phyloP scores from a whole-genome alignment of 176 grass and related monocot species.

The Oryza nivara region DNA sequence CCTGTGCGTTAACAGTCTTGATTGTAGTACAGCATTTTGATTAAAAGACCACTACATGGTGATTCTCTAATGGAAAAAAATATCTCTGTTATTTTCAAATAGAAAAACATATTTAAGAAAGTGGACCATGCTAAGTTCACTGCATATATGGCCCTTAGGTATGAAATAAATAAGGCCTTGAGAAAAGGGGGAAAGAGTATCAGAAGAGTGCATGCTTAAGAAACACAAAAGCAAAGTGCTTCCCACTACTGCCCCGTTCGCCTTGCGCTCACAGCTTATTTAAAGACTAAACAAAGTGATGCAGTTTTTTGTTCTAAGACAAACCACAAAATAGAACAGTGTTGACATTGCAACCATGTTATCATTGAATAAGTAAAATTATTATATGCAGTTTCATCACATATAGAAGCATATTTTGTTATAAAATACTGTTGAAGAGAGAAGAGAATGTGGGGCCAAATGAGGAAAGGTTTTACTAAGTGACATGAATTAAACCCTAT shows the following conservation, averaged over 20 bases:
- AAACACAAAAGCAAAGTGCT: constrained; percentile 12
- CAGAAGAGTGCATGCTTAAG: constrained; percentile 14
- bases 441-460: background rate
- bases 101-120: background rate
- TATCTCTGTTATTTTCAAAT: constrained; percentile 9
- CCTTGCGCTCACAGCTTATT: background rate
- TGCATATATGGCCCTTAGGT: constrained; percentile 3
- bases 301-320: background rate
- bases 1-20: background rate
- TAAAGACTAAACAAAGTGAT: constrained; percentile 12
- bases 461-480: constrained; percentile 11
- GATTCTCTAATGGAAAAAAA: background rate
- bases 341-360: constrained; percentile 5
- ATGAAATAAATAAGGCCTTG: background rate
- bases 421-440: background rate
- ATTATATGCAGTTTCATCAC: background rate
- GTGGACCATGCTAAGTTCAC: background rate
- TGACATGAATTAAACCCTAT: background rate
- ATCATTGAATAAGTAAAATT: background rate
- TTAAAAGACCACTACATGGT: background rate
- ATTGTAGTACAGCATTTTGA: background rate
- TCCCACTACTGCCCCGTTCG: background rate
- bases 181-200: background rate
- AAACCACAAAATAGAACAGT: background rate
- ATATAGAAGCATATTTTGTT: background rate